phyloP scores from a whole-genome alignment of 148 eudicot genomes.

The Amaranthus hypochondriacus region DNA sequence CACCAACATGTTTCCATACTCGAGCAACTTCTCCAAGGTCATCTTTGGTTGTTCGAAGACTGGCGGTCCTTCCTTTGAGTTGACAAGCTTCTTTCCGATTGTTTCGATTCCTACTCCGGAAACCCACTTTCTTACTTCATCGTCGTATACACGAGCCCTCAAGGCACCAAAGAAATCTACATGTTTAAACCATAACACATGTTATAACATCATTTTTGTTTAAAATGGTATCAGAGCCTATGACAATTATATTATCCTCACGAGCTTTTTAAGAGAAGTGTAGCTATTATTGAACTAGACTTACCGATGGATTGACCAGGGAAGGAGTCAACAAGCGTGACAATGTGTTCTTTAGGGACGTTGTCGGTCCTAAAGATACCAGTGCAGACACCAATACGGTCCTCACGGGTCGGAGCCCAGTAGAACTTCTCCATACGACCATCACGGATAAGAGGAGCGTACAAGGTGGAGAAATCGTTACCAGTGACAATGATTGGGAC shows the following conservation, averaged over 20 bases:
- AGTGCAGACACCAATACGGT: constrained; percentile 75
- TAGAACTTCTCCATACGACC: constrained; percentile 99
- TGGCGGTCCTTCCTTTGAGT: constrained; percentile 79
- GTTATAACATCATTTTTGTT: too few species aligned
- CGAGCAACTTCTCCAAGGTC: constrained; percentile 64
- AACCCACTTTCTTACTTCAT: constrained; percentile 76
- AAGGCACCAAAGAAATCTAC: constrained; percentile 91
- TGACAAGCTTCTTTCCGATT: constrained; percentile 76
- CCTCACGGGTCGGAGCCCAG: constrained; percentile 97
- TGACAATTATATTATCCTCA: too few species aligned
- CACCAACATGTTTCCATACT: constrained; percentile 86
- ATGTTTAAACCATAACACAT: not conserved
- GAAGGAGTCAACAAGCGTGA: constrained; percentile 76
- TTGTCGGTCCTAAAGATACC: constrained; percentile 74
- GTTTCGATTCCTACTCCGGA: constrained; percentile 45
- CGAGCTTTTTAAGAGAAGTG: too few species aligned
- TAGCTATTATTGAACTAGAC: not conserved
- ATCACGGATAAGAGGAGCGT: constrained; percentile 94
- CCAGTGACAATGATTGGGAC: constrained; percentile 92
- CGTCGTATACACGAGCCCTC: constrained; percentile 94
- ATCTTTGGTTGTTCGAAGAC: constrained; percentile 72
- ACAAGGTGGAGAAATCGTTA: constrained; percentile 84
- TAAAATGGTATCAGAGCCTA: too few species aligned
- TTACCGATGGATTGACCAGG: constrained; percentile 95
- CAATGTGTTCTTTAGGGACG: constrained; percentile 44